These are phyloP conservation scores for Plasmodium malariae DNA, from an alignment of 169 alveolate species.

Conservation along the genomic window DNA sequence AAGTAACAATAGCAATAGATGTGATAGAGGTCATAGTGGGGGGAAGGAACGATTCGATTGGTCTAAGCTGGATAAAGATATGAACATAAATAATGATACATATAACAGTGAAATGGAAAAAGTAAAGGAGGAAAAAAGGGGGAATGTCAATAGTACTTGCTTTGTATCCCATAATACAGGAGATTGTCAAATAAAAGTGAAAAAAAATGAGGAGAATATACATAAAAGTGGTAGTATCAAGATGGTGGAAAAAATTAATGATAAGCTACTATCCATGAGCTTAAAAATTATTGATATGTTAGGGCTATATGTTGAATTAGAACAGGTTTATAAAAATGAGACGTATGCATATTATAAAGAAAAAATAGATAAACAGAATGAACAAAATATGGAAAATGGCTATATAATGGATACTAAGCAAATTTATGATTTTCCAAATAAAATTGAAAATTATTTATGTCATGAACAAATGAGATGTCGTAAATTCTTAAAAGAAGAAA, in stretches of 20 bases:
- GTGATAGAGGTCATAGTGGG: background rate
- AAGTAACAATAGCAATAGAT: background rate
- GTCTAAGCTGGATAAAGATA: no score
- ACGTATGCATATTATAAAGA: constrained; percentile 39
- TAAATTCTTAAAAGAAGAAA: constrained; percentile 51
- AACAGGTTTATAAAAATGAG: constrained; percentile 31
- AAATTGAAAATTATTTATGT: constrained; percentile 50
- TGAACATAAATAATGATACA: background rate
- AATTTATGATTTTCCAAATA: constrained; percentile 29
- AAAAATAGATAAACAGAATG: background rate
- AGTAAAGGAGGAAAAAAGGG: background rate
- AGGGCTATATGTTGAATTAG: constrained; percentile 59
- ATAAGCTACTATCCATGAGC: constrained; percentile 12
- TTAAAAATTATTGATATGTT: constrained; percentile 25
- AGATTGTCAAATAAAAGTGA: background rate
- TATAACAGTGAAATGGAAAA: background rate
- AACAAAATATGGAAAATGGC: background rate
- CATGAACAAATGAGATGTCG: constrained; percentile 71
- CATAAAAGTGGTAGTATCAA: background rate
- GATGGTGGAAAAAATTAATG: constrained; percentile 9
- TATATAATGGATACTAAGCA: background rate
- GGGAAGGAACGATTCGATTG: no score
- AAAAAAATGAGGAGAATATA: background rate
- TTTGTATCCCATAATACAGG: background rate
- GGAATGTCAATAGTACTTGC: background rate